phyloP scores from a whole-genome alignment of 257 asterid genomes.

The Fraxinus excelsior region DNA sequence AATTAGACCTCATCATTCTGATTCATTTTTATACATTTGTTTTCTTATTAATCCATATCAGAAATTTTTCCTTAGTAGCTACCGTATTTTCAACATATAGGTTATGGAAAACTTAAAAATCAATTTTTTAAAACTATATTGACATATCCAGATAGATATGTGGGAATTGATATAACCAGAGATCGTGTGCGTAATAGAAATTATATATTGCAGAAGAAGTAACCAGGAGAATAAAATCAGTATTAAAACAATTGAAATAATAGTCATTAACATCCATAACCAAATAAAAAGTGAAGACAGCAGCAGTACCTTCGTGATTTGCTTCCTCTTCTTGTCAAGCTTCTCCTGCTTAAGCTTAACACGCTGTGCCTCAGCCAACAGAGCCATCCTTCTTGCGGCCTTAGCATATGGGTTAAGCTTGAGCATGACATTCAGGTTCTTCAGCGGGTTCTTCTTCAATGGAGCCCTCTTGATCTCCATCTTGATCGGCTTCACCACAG shows the following conservation, averaged over 20 bases:
- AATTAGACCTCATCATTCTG: background rate
- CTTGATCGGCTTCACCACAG: slow-evolving; percentile 83
- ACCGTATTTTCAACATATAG: no score
- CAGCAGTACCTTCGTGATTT: slow-evolving; percentile 61
- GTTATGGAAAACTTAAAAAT: no score
- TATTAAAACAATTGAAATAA: background rate
- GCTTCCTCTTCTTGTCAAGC: slow-evolving; percentile 69
- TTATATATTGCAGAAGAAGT: background rate
- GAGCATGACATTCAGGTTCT: slow-evolving; percentile 64
- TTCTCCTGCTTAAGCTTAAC: slow-evolving; percentile 75
- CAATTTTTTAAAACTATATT: background rate
- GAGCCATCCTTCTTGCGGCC: slow-evolving; percentile 79
- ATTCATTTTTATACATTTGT: background rate
- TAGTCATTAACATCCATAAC: background rate
- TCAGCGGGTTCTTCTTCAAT: slow-evolving; percentile 76
- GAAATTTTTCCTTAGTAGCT: no score
- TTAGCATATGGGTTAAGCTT: slow-evolving; percentile 83
- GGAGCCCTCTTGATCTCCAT: slow-evolving; percentile 63
- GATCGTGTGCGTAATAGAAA: no score
- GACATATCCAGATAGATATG: background rate
- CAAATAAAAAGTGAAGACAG: background rate
- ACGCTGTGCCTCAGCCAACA: slow-evolving; percentile 77
- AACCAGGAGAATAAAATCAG: background rate
- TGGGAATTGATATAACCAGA: no score
- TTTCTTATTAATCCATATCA: background rate